These are phyloP conservation scores for Cucumis melo DNA, from an alignment of 306 rosid genomes.

Conservation along the genomic window DNA sequence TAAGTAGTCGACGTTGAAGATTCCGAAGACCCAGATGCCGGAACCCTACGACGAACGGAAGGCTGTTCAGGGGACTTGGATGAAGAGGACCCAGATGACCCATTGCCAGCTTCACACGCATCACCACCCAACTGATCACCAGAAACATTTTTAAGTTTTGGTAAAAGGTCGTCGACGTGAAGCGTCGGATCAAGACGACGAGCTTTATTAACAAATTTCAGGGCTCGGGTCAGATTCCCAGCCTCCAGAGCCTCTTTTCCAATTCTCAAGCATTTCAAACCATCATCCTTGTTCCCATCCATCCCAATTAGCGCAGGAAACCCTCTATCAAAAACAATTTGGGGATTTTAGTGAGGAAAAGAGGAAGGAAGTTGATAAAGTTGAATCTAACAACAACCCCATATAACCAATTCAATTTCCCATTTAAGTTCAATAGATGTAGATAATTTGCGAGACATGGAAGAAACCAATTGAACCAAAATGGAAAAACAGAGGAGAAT, in stretches of 20 bases:
- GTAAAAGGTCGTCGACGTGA: slow-evolving; percentile 50
- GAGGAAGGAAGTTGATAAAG: background rate
- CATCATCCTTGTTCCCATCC: slow-evolving; percentile 95
- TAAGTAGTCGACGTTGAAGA: slow-evolving; percentile 23
- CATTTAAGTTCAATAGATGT: background rate
- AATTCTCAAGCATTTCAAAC: slow-evolving; percentile 60
- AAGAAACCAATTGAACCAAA: slow-evolving; percentile 4
- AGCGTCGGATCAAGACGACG: slow-evolving; percentile 72
- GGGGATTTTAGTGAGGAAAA: background rate
- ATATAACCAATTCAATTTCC: background rate
- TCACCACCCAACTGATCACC: slow-evolving; percentile 16
- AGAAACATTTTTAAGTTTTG: slow-evolving; percentile 20
- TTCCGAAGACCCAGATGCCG: slow-evolving; percentile 21
- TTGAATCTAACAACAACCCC: background rate
- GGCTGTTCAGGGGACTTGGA: slow-evolving; percentile 33
- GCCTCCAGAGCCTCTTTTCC: slow-evolving; percentile 55
- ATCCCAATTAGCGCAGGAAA: slow-evolving; percentile 19
- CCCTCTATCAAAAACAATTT: slow-evolving; percentile 1
- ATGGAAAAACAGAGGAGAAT: background rate
- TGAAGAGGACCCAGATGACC: slow-evolving; percentile 15
- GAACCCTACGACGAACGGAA: slow-evolving; percentile 44
- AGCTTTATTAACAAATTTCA: slow-evolving; percentile 64
- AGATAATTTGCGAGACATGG: background rate
- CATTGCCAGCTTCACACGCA: slow-evolving; percentile 16
- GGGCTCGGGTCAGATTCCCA: slow-evolving; percentile 65